These are phyloP conservation scores for Kwoniella bestiolae DNA, from an alignment of 768 basidiomycete species.

Conservation along the genomic window DNA sequence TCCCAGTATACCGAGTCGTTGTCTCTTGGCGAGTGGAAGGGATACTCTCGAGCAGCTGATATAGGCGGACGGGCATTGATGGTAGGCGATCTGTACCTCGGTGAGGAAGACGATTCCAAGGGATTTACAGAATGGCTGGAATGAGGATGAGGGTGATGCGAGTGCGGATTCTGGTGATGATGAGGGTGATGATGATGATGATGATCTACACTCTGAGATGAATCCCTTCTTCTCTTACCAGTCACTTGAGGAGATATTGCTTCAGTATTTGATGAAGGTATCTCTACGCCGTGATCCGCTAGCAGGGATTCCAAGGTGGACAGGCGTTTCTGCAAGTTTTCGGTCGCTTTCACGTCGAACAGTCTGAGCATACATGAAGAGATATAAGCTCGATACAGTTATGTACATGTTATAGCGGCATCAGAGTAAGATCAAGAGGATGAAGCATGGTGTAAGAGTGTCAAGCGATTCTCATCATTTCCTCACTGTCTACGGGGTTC, in stretches of 20 bases:
- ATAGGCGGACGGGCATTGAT: conserved; percentile 4
- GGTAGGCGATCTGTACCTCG: conserved; percentile 9
- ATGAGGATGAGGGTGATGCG: neutral
- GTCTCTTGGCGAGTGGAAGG: neutral
- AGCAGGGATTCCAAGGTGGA: conserved; percentile 14
- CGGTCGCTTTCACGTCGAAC: conserved; percentile 16
- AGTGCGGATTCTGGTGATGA: neutral
- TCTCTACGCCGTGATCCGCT: conserved; percentile 20
- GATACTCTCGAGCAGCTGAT: conserved; percentile 1
- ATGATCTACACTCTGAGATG: neutral
- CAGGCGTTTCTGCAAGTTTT: conserved; percentile 11
- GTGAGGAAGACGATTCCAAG: neutral
- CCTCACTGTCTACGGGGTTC: conserved; percentile 23
- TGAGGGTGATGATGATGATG: conserved; percentile 1
- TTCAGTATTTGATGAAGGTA: conserved; percentile 6
- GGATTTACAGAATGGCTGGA: neutral
- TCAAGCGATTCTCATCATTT: too few species aligned
- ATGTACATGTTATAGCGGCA: neutral
- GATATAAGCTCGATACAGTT: neutral
- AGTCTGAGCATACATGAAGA: neutral
- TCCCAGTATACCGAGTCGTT: conserved; percentile 5
- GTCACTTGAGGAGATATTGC: neutral
- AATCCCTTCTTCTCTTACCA: conserved; percentile 9
- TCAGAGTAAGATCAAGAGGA: too few species aligned
- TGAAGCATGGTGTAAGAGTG: too few species aligned